Base-by-base conservation (phyloP, 371 early-diverging fungal genomes). In the Chytridium lagenaria region DNA sequence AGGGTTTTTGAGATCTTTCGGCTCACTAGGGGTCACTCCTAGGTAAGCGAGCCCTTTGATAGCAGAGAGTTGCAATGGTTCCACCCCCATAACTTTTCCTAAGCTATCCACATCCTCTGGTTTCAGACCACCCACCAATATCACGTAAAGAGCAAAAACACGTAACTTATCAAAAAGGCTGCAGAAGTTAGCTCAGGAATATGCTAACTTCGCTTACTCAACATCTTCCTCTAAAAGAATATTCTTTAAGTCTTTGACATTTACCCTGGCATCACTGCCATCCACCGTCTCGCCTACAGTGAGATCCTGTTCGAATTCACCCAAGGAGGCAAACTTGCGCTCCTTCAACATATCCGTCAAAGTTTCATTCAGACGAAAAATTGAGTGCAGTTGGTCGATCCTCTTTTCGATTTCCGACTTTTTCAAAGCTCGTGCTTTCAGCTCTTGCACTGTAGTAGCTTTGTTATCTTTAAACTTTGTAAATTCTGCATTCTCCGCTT, bases 251-350 rank as follows among this genome's bases (percentile, higher is more conserved):
- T 51, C 51, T 16, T 51, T 40, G 2, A 68, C 28, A 2, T 1
- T 90, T 26, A 89, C 87, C 37, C 82, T 78, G 15, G 83, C 87
- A 7, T 57, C 19, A 2, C 81, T 85, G 0, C 94, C 94, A 19
- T 95, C 94, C 0, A 91, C 82, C 0, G 90, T 93, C 69, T 90
- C 91, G 49, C 97, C 97, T 68, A 90, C 91, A 0, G 93, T 94
- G 72, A 97, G 81, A 50, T 95, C 92, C 85, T 95, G 86, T 77
- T 96, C 95, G 31, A 95, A 31, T 40, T 39, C 10, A 36, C 34
- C 16, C 10, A 70, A 3, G 12, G 3, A 3, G 16, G 2, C 10
- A 7, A 34, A 16, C 19, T 36, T 36, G 7, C 61, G 61, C 19
- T 61, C 61, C 7, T 7, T 61, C 34, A 61, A 36, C 44, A 22